These are phyloP conservation scores for Fusarium equiseti DNA, from an alignment of 2,329 filamentous ascomycete species.

Conservation along the genomic window DNA sequence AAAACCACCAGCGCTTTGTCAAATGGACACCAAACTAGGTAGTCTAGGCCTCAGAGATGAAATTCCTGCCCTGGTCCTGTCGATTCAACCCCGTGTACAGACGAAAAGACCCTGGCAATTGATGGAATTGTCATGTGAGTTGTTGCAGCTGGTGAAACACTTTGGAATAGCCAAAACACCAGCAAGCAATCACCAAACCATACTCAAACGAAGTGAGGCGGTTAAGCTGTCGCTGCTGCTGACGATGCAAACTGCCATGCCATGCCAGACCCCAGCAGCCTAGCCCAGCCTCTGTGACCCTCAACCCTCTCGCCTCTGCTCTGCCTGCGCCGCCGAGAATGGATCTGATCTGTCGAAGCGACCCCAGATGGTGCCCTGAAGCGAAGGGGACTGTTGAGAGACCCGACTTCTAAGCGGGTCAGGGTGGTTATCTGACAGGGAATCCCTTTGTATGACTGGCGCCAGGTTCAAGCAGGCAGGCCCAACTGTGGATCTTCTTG, in stretches of 20 bases:
- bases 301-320: neutral
- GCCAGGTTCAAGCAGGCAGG: slow-evolving; percentile 51
- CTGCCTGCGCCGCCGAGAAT: slow-evolving; percentile 45
- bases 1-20: slow-evolving; percentile 3
- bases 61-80: slow-evolving; percentile 2
- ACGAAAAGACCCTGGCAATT: neutral
- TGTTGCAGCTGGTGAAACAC: slow-evolving; percentile 28
- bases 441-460: slow-evolving; percentile 38
- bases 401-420: slow-evolving; percentile 29
- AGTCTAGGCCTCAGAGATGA: neutral
- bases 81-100: neutral
- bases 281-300: slow-evolving; percentile 30
- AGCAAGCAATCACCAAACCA: slow-evolving; percentile 21
- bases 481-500: slow-evolving; percentile 53
- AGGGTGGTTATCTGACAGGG: slow-evolving; percentile 41
- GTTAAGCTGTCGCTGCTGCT: slow-evolving; percentile 34
- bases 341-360: slow-evolving; percentile 48
- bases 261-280: slow-evolving; percentile 31
- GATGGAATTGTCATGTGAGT: slow-evolving; percentile 25
- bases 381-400: slow-evolving; percentile 37
- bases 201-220: slow-evolving; percentile 41
- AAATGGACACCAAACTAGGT: neutral
- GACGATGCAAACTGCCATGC: slow-evolving; percentile 32
- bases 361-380: slow-evolving; percentile 46
- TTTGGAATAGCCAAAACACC: slow-evolving; percentile 15